These are phyloP conservation scores for Microbotryum lychnidis-dioicae DNA, from an alignment of 1,284 basidiomycete genomes.

Conservation along the genomic window DNA sequence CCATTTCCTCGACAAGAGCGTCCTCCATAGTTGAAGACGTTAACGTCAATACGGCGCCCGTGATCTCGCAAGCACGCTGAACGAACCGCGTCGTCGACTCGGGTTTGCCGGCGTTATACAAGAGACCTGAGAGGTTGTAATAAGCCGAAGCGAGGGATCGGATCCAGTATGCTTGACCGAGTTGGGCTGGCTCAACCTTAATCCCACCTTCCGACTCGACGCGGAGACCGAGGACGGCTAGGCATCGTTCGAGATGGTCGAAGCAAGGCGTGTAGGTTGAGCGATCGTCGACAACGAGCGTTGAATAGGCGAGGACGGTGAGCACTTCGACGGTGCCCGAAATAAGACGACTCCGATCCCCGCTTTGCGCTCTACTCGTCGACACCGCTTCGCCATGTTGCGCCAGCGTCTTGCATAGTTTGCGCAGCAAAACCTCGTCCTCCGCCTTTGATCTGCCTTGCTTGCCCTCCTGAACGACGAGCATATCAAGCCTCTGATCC, in stretches of 20 bases:
- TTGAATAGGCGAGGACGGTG: slow-evolving; percentile 30
- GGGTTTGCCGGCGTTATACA: slow-evolving; percentile 38
- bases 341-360: neutral
- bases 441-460: neutral
- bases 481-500: slow-evolving; percentile 4
- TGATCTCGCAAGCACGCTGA: slow-evolving; percentile 31
- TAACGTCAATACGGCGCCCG: slow-evolving; percentile 21
- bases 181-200: neutral
- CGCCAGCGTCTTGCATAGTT: neutral
- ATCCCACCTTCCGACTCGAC: slow-evolving; percentile 4
- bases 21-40: neutral
- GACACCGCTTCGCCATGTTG: too few relatives aligned
- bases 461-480: neutral
- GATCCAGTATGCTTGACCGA: slow-evolving; percentile 24
- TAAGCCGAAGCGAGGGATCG: slow-evolving; percentile 37
- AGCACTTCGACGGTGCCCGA: slow-evolving; percentile 31
- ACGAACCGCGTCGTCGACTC: slow-evolving; percentile 36
- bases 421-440: neutral
- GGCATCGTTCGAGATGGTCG: slow-evolving; percentile 3
- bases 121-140: slow-evolving; percentile 41
- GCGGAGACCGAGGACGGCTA: neutral
- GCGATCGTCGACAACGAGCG: slow-evolving; percentile 13
- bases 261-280: slow-evolving; percentile 7
- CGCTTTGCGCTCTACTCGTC: neutral
- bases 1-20: too few relatives aligned